Conservation (phyloP, 73 alveolate genomes). For the Blepharisma stoltei region DNA sequence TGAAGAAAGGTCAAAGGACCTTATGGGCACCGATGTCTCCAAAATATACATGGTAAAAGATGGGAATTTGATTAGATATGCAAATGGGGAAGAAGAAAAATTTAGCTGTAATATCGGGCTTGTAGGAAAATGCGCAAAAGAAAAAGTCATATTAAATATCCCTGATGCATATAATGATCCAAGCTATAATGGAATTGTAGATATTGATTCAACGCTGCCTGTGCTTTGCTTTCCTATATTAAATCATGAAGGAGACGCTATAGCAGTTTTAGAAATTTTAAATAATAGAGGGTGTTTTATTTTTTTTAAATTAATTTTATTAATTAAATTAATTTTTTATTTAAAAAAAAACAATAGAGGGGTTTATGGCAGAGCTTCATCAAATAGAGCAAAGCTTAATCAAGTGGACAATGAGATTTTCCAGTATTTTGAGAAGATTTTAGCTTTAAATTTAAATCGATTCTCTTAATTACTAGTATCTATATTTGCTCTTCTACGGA, state of each 20-base stretch:
- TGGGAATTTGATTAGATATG: neutral
- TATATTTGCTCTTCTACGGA: neutral
- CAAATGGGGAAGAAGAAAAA: neutral
- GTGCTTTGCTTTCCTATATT: constrained; percentile 34
- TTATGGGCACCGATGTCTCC: neutral
- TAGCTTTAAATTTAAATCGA: constrained; percentile 27
- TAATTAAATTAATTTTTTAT: too few relatives aligned
- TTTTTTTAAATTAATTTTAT: too few relatives aligned
- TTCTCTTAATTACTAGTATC: neutral
- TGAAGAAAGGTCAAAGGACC: neutral
- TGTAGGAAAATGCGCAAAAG: neutral
- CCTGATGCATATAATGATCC: constrained; percentile 22
- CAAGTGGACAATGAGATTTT: constrained; percentile 43
- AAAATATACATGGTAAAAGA: neutral
- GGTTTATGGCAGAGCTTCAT: constrained; percentile 32
- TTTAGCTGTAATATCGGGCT: neutral
- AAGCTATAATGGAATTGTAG: constrained; percentile 38
- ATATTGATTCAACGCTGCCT: constrained; percentile 48
- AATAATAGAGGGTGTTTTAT: constrained; percentile 42
- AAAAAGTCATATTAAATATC: constrained; percentile 4
- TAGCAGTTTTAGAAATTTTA: constrained; percentile 32
- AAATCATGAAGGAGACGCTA: neutral
- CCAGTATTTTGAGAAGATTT: constrained; percentile 18
- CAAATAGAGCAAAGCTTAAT: constrained; percentile 43
- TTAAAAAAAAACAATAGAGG: constrained; percentile 42